Evolutionary conservation across 176 grass and related monocot genomes (phyloP).

Genomic region (Poa annua): DNA sequence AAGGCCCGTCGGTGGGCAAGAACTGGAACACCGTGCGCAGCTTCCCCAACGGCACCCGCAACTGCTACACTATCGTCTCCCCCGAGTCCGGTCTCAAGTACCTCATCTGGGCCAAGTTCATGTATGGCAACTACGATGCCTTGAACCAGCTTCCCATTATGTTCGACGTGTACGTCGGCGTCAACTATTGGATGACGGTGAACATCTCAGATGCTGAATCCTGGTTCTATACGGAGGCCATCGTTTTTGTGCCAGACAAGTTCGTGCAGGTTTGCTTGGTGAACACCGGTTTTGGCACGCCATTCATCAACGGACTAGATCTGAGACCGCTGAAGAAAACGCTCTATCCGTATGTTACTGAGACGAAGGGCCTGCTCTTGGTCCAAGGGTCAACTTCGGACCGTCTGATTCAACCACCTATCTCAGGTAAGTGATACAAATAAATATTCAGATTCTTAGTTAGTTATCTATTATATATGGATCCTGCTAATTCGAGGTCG

Average conservation of each 20-base stretch:
- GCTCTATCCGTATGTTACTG: constrained; percentile 27
- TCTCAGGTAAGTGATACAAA: constrained; percentile 26
- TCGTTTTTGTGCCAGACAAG: constrained; percentile 1
- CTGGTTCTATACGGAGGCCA: not conserved
- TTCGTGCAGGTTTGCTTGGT: constrained; percentile 58
- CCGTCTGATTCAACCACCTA: not conserved
- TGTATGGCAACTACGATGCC: constrained; percentile 63
- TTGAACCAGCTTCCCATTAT: constrained; percentile 20
- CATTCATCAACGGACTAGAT: constrained; percentile 61
- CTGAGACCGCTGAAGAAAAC: constrained; percentile 47
- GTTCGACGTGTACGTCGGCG: constrained; percentile 57
- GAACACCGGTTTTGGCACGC: constrained; percentile 53
- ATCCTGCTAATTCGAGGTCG: too few relatives aligned
- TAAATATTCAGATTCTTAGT: too few relatives aligned
- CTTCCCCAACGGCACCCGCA: constrained; percentile 51
- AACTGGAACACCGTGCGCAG: constrained; percentile 36
- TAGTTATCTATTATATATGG: too few relatives aligned
- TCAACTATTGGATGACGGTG: constrained; percentile 49
- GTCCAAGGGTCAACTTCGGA: constrained; percentile 41
- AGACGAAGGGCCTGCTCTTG: constrained; percentile 34
- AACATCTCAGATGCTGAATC: constrained; percentile 2
- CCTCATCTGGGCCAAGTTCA: constrained; percentile 43
- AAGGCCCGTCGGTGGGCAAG: too few relatives aligned
- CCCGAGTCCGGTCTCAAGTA: constrained; percentile 45
- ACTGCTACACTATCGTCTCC: constrained; percentile 55